Evolutionary conservation across 2,329 filamentous ascomycete species (phyloP).

Genomic region (Arthrobotrys entomopaga): DNA sequence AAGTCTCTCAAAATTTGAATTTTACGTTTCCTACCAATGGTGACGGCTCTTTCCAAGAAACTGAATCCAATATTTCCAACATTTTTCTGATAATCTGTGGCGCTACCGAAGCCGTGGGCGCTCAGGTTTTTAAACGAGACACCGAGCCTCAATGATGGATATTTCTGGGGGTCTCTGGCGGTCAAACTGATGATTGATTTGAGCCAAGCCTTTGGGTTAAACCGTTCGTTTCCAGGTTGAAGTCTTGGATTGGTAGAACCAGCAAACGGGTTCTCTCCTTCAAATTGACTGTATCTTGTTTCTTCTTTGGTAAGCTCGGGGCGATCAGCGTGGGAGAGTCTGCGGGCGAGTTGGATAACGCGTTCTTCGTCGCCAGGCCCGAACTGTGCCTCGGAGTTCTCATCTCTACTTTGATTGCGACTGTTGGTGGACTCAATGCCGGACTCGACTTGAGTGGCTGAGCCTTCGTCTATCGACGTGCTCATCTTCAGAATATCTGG

Average conservation of each 20-base stretch:
- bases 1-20: slow-evolving; percentile 74
- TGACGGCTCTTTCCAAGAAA: slow-evolving; percentile 59
- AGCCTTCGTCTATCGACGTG: slow-evolving; percentile 53
- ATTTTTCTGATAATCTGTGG: slow-evolving; percentile 62
- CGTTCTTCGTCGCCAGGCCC: slow-evolving; percentile 50
- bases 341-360: slow-evolving; percentile 35
- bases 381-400: slow-evolving; percentile 43
- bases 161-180: slow-evolving; percentile 67
- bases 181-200: slow-evolving; percentile 67
- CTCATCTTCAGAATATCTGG: slow-evolving; percentile 14
- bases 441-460: slow-evolving; percentile 49
- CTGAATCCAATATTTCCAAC: slow-evolving; percentile 58
- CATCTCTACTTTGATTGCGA: slow-evolving; percentile 47
- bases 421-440: slow-evolving; percentile 32
- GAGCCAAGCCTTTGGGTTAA: slow-evolving; percentile 53
- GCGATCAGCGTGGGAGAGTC: slow-evolving; percentile 34
- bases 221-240: slow-evolving; percentile 38
- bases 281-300: slow-evolving; percentile 52
- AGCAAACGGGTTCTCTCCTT: slow-evolving; percentile 46
- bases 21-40: slow-evolving; percentile 62
- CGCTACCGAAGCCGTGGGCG: slow-evolving; percentile 72
- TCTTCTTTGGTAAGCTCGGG: slow-evolving; percentile 38
- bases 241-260: slow-evolving; percentile 44
- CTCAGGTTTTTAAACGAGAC: slow-evolving; percentile 75
- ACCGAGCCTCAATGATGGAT: slow-evolving; percentile 69